These are phyloP conservation scores for Furcasterigmium furcatum DNA, from an alignment of 2,329 filamentous ascomycete species.

Conservation along the genomic window DNA sequence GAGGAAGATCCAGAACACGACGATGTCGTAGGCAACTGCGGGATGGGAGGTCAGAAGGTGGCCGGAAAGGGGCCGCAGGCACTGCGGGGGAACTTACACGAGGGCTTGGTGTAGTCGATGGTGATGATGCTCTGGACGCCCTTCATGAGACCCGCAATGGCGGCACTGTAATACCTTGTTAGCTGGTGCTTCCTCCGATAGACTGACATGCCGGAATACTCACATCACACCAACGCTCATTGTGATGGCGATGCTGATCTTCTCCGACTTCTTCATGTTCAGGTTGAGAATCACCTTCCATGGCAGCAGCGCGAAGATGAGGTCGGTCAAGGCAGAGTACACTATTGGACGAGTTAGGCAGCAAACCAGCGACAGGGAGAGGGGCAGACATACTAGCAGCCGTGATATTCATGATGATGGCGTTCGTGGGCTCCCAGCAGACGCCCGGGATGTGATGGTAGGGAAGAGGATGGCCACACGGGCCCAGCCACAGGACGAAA, in stretches of 20 bases:
- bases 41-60: background rate
- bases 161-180: background rate
- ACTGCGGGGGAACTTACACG: slow-evolving; percentile 8
- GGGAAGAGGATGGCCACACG: slow-evolving; percentile 19
- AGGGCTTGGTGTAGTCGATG: slow-evolving; percentile 8
- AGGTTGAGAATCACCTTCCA: slow-evolving; percentile 24
- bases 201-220: background rate
- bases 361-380: background rate
- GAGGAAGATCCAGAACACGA: slow-evolving; percentile 14
- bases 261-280: slow-evolving; percentile 22
- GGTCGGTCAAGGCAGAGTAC: slow-evolving; percentile 21
- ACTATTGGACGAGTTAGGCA: background rate
- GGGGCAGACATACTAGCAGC: slow-evolving; percentile 4
- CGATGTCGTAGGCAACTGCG: background rate
- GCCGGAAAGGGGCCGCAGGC: background rate
- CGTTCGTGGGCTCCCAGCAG: slow-evolving; percentile 13
- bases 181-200: background rate
- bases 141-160: slow-evolving; percentile 16
- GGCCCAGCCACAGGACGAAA: slow-evolving; percentile 16
- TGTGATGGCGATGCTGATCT: slow-evolving; percentile 22
- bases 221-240: slow-evolving; percentile 17
- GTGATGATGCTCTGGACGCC: slow-evolving; percentile 10
- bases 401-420: slow-evolving; percentile 10
- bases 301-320: slow-evolving; percentile 21
- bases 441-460: slow-evolving; percentile 12